A percentile compares a stretch with the other conserved stretches of the same genome.
phyloP scores from a whole-genome alignment of 2,329 filamentous ascomycete species.

The Ophiostoma australiae region DNA sequence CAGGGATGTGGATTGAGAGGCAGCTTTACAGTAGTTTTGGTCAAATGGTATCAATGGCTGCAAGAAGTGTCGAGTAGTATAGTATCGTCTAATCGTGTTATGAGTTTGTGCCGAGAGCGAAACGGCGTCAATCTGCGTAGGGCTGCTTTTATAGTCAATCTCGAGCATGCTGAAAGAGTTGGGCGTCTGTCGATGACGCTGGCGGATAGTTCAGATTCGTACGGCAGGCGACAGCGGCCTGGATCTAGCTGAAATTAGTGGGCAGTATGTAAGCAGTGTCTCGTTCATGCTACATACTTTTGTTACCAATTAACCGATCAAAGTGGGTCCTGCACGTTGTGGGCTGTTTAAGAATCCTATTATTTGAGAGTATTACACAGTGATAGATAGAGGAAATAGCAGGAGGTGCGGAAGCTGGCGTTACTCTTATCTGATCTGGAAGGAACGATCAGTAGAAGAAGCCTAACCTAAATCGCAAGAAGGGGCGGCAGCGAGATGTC shows the following conservation, averaged over 20 bases:
- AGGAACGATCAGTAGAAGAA: background rate
- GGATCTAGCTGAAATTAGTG: background rate
- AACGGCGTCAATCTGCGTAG: background rate
- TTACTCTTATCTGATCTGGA: slow-evolving; percentile 3
- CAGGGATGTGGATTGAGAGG: background rate
- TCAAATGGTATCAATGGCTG: background rate
- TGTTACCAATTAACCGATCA: slow-evolving; percentile 1
- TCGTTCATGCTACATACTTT: background rate
- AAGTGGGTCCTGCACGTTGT: background rate
- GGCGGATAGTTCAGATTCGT: background rate
- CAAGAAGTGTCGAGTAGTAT: background rate
- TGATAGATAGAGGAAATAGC: background rate
- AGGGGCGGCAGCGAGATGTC: background rate
- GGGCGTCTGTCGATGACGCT: background rate
- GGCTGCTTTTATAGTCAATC: background rate
- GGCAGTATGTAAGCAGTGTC: background rate
- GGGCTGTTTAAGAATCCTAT: slow-evolving; percentile 4
- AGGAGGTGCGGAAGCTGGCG: too few species aligned
- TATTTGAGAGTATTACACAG: background rate
- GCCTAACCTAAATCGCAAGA: background rate
- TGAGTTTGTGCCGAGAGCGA: background rate
- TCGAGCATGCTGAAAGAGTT: background rate
- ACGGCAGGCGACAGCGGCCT: background rate
- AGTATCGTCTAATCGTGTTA: background rate
- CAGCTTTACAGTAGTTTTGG: background rate